Conservation (phyloP, 805 yeast species). For the Limtongia smithiae region DNA sequence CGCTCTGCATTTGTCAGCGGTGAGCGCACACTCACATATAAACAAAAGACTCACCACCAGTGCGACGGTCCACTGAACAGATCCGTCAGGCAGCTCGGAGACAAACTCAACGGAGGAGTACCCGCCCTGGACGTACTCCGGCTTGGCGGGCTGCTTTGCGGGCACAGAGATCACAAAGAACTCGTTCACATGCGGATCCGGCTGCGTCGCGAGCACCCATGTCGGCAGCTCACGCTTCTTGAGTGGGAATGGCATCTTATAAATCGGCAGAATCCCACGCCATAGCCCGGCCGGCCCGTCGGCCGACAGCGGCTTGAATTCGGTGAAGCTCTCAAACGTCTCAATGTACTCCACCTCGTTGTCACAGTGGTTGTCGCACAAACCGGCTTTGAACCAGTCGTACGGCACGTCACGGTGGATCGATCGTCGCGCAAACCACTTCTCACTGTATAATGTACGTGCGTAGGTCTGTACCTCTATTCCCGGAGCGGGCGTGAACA, state of each 20-base stretch:
- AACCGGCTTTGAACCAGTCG: slow-evolving; percentile 32
- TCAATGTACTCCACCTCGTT: slow-evolving; percentile 41
- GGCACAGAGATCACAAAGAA: slow-evolving; percentile 41
- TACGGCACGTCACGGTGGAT: slow-evolving; percentile 34
- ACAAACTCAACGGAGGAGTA: slow-evolving; percentile 41
- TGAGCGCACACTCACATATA: background rate
- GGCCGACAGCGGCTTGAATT: slow-evolving; percentile 21
- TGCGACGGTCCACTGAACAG: slow-evolving; percentile 42
- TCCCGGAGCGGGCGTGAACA: background rate
- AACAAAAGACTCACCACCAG: slow-evolving; percentile 30
- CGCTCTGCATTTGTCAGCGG: slow-evolving; percentile 31
- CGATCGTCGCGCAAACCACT: slow-evolving; percentile 41
- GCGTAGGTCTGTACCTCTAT: slow-evolving; percentile 16
- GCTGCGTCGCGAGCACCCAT: slow-evolving; percentile 36
- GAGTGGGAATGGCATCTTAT: slow-evolving; percentile 39
- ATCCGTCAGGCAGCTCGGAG: slow-evolving; percentile 23
- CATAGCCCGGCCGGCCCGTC: no score
- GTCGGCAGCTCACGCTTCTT: slow-evolving; percentile 38
- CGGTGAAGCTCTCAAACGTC: slow-evolving; percentile 33
- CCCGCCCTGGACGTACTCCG: slow-evolving; percentile 32
- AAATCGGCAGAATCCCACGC: slow-evolving; percentile 26
- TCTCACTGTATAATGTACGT: slow-evolving; percentile 28
- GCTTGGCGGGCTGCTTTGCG: slow-evolving; percentile 28
- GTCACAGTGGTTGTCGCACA: slow-evolving; percentile 40
- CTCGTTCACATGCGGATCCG: slow-evolving; percentile 33